These are phyloP conservation scores for Cryptococcus hybrid DNA, from an alignment of 1,284 basidiomycete genomes.

Conservation along the genomic window DNA sequence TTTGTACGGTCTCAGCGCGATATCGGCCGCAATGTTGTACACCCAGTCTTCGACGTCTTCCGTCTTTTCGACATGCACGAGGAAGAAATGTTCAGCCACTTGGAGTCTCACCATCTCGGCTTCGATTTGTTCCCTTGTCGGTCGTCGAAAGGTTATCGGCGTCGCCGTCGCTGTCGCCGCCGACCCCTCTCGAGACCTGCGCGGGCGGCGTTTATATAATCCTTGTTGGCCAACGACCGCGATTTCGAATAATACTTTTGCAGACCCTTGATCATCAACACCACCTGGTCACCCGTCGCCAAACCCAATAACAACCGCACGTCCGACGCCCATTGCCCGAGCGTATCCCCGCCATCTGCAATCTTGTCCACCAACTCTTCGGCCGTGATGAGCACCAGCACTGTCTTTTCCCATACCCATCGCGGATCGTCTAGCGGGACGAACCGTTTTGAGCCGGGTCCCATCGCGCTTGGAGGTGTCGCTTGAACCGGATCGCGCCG, in stretches of 20 bases:
- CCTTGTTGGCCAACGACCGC: constrained; percentile 28
- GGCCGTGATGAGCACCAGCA: constrained; percentile 38
- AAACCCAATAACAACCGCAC: constrained; percentile 27
- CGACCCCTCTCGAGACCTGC: constrained; percentile 19
- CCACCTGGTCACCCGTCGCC: constrained; percentile 25
- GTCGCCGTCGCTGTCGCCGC: too few species aligned
- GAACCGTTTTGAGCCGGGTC: constrained; percentile 29
- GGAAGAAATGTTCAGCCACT: constrained; percentile 35
- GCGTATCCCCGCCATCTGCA: constrained; percentile 8
- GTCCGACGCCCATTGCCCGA: constrained; percentile 33
- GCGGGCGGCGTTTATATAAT: constrained; percentile 35
- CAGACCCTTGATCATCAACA: constrained; percentile 47
- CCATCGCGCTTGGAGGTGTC: constrained; percentile 38
- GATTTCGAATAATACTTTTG: constrained; percentile 40
- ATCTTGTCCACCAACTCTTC: constrained; percentile 43
- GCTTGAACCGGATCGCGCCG: constrained; percentile 42
- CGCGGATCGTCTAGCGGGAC: constrained; percentile 30
- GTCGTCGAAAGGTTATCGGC: background rate
- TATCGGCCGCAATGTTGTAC: constrained; percentile 46
- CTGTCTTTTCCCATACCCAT: constrained; percentile 50
- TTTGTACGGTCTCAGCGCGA: constrained; percentile 48
- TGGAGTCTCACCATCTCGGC: constrained; percentile 42
- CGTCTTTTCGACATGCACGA: constrained; percentile 46
- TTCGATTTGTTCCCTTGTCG: constrained; percentile 41
- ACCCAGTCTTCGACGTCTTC: constrained; percentile 49